These are phyloP conservation scores for Phellinidium pouzarii DNA, from an alignment of 1,284 basidiomycete species.

Conservation along the genomic window DNA sequence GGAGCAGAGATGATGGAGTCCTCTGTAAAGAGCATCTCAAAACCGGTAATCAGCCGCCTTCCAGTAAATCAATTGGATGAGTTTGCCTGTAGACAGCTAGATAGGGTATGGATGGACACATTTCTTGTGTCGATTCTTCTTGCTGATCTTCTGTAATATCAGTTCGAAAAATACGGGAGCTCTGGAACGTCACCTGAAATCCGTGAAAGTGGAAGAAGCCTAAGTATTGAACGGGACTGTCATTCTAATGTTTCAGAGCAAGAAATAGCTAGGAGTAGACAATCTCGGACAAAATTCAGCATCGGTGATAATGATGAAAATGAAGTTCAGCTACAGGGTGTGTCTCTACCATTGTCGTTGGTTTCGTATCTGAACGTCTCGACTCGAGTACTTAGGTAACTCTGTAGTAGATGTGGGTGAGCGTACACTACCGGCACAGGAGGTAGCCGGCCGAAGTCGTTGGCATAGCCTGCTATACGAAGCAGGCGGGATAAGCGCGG, in stretches of 20 bases:
- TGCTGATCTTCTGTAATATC: conserved; percentile 9
- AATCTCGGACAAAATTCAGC: conserved; percentile 1
- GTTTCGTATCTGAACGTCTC: background rate
- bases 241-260: background rate
- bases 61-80: conserved; percentile 78
- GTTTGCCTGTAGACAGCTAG: conserved; percentile 82
- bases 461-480: conserved; percentile 84
- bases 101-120: conserved; percentile 48
- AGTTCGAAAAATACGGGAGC: conserved; percentile 24
- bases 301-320: conserved; percentile 1
- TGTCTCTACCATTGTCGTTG: background rate
- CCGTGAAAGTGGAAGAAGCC: conserved; percentile 19
- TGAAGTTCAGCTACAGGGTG: conserved; percentile 1
- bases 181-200: conserved; percentile 11
- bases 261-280: background rate
- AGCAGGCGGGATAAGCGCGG: conserved; percentile 84
- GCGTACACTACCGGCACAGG: conserved; percentile 23
- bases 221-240: conserved; percentile 1
- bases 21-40: conserved; percentile 74
- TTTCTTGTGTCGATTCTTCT: conserved; percentile 18
- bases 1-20: conserved; percentile 86
- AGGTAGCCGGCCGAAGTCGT: conserved; percentile 58
- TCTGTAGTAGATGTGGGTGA: background rate
- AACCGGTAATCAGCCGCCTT: conserved; percentile 77
- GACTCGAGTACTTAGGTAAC: background rate